Evolutionary conservation across 208 protist species (phyloP).

Genomic region (Wallacemonas sp.): DNA sequence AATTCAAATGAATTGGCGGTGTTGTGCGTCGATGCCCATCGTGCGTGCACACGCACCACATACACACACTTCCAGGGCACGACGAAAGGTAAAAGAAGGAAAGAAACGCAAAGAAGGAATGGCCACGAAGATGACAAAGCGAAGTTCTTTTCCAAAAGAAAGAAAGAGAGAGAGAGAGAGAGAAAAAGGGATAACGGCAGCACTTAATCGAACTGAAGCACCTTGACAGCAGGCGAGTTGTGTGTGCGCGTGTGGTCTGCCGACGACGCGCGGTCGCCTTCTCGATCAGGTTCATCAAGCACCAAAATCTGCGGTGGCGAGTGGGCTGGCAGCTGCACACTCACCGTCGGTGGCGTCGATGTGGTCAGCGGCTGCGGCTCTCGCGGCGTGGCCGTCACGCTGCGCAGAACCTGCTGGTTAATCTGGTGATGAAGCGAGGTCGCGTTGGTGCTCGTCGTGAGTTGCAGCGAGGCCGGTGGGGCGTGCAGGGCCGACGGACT

Average conservation of each 20-base stretch:
- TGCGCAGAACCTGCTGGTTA: conserved; percentile 15
- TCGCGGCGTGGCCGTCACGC: neutral
- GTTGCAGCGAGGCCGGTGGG: neutral
- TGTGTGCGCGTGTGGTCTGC: neutral
- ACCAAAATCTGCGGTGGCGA: neutral
- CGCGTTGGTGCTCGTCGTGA: conserved; percentile 10
- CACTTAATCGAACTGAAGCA: neutral
- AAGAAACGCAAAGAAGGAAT: too few species aligned
- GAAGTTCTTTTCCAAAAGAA: too few species aligned
- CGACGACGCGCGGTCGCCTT: neutral
- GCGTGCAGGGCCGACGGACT: conserved; percentile 4
- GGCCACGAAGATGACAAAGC: too few species aligned
- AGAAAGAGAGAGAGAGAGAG: conserved; percentile 4
- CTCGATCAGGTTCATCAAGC: neutral
- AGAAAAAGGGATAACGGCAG: neutral
- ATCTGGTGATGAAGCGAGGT: conserved; percentile 16
- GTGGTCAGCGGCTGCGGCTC: neutral
- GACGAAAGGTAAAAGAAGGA: conserved; percentile 2
- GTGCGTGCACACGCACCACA: too few species aligned
- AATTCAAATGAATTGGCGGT: too few species aligned
- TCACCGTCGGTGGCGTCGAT: neutral
- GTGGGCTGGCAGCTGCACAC: neutral
- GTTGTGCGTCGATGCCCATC: too few species aligned
- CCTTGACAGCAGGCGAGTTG: neutral
- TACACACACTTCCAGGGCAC: too few species aligned